Conservation (phyloP, 768 basidiomycete species). For the Termitomyces sp. region DNA sequence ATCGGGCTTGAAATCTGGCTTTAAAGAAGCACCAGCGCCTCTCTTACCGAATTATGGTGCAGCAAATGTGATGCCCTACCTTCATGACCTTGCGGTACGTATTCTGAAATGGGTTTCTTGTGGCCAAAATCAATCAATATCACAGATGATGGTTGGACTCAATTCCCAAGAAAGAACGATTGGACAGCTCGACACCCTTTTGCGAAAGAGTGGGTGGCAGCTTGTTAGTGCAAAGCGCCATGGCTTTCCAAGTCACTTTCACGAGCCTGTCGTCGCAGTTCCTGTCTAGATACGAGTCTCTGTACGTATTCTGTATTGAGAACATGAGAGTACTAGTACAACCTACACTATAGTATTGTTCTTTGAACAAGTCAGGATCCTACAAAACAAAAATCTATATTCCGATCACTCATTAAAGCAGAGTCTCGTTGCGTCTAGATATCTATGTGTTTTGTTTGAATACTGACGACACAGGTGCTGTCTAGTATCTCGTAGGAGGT, state of each 20-base stretch:
- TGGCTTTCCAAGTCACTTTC: conserved; percentile 8
- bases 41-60: conserved; percentile 9
- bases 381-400: no score
- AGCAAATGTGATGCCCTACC: conserved; percentile 1
- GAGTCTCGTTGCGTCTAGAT: no score
- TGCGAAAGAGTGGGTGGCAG: conserved; percentile 7
- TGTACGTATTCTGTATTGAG: no score
- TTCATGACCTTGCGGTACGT: conserved; percentile 2
- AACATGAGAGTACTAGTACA: no score
- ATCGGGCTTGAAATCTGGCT: background rate
- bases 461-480: no score
- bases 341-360: no score
- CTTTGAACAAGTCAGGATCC: no score
- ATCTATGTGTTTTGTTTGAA: no score
- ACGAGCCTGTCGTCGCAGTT: conserved; percentile 6
- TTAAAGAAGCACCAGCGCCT: conserved; percentile 4
- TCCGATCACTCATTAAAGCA: no score
- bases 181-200: conserved; percentile 1
- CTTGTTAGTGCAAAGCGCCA: conserved; percentile 2
- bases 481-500: no score
- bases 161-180: conserved; percentile 10
- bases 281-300: no score
- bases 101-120: background rate
- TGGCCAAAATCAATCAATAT: background rate
- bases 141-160: conserved; percentile 11